Conservation (phyloP, 352 stramenopile genomes). For the Thalassiosira mediterranea region DNA sequence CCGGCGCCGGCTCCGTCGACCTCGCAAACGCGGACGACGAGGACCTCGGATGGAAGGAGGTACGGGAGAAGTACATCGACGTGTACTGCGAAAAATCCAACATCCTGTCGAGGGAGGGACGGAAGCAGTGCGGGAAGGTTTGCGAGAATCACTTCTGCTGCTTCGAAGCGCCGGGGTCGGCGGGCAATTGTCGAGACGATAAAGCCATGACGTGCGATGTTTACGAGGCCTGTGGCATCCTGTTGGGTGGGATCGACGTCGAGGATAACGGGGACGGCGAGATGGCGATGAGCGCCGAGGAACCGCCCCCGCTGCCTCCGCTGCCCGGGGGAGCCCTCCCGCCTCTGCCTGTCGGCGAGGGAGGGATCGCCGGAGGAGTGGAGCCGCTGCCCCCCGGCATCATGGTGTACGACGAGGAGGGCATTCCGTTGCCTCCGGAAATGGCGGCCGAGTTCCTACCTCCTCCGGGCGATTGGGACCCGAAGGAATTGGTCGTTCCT, state of each 20-base stretch:
- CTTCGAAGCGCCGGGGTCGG: conserved; percentile 16
- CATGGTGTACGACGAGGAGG: too few species aligned
- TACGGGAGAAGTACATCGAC: not conserved
- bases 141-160: conserved; percentile 37
- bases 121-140: conserved; percentile 20
- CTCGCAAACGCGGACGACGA: not conserved
- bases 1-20: not conserved
- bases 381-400: too few species aligned
- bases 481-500: too few species aligned
- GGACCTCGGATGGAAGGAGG: not conserved
- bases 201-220: conserved; percentile 29
- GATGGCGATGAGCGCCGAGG: too few species aligned
- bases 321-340: too few species aligned
- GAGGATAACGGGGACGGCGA: too few species aligned
- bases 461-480: too few species aligned
- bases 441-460: conserved; percentile 1
- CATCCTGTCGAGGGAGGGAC: conserved; percentile 6
- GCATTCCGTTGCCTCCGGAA: conserved; percentile 9
- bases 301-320: too few species aligned
- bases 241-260: conserved; percentile 15
- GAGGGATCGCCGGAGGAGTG: too few species aligned
- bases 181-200: conserved; percentile 7
- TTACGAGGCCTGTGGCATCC: conserved; percentile 12
- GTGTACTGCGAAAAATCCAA: conserved; percentile 22
- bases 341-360: too few species aligned